Evolutionary conservation across 768 basidiomycete species (phyloP), one percentile per base, ranked within the genome.

Genomic region (Suillus spraguei): DNA sequence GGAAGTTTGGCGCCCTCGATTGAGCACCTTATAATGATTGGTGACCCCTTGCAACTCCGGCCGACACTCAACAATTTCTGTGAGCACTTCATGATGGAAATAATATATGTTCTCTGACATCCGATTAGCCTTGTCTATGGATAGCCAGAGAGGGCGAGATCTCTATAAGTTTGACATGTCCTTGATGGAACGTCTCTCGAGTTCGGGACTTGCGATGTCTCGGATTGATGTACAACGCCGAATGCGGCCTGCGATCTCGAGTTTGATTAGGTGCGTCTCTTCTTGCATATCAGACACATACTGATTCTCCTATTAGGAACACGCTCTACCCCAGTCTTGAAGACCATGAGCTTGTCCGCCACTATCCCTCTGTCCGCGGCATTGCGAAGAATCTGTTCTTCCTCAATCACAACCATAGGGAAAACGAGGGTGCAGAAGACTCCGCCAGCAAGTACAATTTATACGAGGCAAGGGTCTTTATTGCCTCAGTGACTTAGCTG

Each of bases 1-100:
- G 84, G 83, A 3, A 83, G 81, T 42, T 78, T 92, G 1, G 89
- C 90, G 3, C 81, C 82, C 0, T 84, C 86, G 4, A 81, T 92
- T 0, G 82, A 92, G 63, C 91, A 93, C 44, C 77, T 93, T 24
- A 91, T 94, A 63, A 78, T 87, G 49, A 92, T 93, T n/a, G 92
- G 92, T 0, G 92, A 94, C 65, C 92, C 91, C 7, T 78, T 83
- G 2, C 92, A 93, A 73, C 79, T 94, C 2, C 83, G 92, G 1
- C 91, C 88, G 0, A 90, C 81, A 0, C 64, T 92, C 52, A 85
- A 85, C 39, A 89, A 84, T 20, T 92, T 79, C 64, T 64, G 90
- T 90, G 62, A 33, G 83, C 71, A n/a, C 13, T 20, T 14, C 2
- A 20, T 11, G 10, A 9, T 53, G 13, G 13, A 16, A 17, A 20